Conservation (phyloP, 139 green algal genomes). For the Micractinium sp. region DNA sequence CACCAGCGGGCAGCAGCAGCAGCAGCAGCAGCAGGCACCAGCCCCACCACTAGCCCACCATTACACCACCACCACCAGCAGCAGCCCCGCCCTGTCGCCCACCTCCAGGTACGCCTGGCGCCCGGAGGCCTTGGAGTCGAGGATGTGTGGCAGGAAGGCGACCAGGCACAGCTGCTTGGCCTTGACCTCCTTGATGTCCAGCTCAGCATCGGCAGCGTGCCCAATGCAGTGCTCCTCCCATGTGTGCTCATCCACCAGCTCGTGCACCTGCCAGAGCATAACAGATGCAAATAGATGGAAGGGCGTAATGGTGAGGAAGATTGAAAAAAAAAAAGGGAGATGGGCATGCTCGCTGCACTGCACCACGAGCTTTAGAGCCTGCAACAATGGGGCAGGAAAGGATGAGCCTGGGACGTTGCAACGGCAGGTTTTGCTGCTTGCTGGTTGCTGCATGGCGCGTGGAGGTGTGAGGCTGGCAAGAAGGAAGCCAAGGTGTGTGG, state of each 20-base stretch:
- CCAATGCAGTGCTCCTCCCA: conserved; percentile 74
- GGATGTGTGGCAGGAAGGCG: conserved; percentile 91
- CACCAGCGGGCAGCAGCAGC: no score
- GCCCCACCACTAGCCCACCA: no score
- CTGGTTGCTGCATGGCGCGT: no score
- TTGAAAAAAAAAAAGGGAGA: background rate
- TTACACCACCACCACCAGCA: no score
- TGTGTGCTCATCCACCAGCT: conserved; percentile 72
- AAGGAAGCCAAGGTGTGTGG: no score
- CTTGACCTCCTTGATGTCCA: conserved; percentile 31
- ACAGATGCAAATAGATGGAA: background rate
- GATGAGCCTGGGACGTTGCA: no score
- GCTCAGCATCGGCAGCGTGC: conserved; percentile 30
- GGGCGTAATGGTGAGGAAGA: background rate
- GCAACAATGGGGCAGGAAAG: no score
- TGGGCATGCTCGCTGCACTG: no score
- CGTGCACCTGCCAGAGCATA: conserved; percentile 46
- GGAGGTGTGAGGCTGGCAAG: no score
- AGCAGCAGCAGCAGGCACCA: no score
- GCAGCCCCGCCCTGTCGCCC: background rate
- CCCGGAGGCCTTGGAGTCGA: conserved; percentile 77
- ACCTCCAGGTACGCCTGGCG: conserved; percentile 41
- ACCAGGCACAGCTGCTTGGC: conserved; percentile 83
- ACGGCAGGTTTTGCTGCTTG: no score
- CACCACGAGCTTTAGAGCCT: no score